Percentiles rank a stretch among this genome's conserved stretches.
Evolutionary conservation across 306 rosid genomes (phyloP).

Genomic region (cucumber (Cucumis sativus)): DNA sequence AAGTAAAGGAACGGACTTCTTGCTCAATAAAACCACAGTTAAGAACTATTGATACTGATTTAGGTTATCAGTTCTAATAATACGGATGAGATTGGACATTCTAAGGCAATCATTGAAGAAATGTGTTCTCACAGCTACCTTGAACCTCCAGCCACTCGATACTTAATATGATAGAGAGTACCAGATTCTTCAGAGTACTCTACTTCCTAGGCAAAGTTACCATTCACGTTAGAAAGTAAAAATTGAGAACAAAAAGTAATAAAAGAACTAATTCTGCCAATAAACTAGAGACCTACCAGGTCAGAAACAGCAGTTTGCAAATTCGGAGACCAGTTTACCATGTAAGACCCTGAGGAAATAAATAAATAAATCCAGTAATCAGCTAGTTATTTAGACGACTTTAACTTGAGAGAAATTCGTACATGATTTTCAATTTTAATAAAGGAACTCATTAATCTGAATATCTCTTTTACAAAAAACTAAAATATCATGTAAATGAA

Average conservation of each 20-base stretch:
- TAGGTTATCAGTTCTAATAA: background rate
- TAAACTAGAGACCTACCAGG: constrained; percentile 35
- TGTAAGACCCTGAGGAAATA: constrained; percentile 58
- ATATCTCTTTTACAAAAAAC: background rate
- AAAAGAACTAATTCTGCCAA: background rate
- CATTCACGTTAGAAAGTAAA: constrained; percentile 11
- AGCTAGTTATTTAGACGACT: background rate
- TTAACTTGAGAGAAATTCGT: background rate
- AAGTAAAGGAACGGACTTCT: background rate
- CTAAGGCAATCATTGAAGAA: background rate
- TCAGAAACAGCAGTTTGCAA: constrained; percentile 97
- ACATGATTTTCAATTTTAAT: background rate
- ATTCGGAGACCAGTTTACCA: constrained; percentile 96
- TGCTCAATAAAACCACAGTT: background rate
- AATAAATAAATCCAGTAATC: constrained; percentile 3
- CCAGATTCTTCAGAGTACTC: constrained; percentile 93
- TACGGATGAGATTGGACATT: background rate
- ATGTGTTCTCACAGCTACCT: constrained; percentile 27
- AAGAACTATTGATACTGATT: background rate
- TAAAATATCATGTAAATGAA: background rate
- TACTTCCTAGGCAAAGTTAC: constrained; percentile 60
- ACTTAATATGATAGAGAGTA: constrained; percentile 65
- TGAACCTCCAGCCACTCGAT: constrained; percentile 81
- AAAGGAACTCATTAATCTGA: background rate
- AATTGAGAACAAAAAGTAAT: constrained; percentile 6